Base-by-base conservation (phyloP, 345 rosid species). In the Bretschneidera sinensis region DNA sequence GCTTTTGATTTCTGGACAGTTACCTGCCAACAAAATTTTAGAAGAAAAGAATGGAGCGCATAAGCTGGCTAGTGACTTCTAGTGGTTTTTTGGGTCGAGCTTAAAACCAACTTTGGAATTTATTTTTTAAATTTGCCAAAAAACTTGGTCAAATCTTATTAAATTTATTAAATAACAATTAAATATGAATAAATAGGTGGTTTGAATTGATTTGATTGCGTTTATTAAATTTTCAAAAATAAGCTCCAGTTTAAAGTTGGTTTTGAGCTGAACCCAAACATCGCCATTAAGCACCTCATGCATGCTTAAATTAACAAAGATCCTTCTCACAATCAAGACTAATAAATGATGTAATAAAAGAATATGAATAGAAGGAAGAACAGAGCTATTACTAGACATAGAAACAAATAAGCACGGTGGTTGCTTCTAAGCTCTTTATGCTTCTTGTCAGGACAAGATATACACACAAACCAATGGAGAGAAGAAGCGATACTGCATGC, bases 1-100 rank as follows among this genome's bases (percentile, higher is more conserved):
- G 76, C 48, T 66, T 72, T 81, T 45, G 68, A 15, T 69, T 74
- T 53, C 74, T 77, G 77, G 48, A 57, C 51, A 57, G 73, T 71
- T 60, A 69, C 51, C 89, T 86, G 81, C 61, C 24, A 55, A 24
- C 18, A 52, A 66, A 54, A 63, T 22, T 31, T 35, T 13, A 52
- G 23, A 23, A 23, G 59, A 64, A 49, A 57, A 61, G 24, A 57
- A 33, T 23, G 19, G 54, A 43, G 51, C 21, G 45, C n/a, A n/a
- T n/a, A n/a, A n/a, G n/a, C n/a, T n/a, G n/a, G n/a, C n/a, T n/a
- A n/a, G n/a, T n/a, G n/a, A n/a, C n/a, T n/a, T n/a, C n/a, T n/a
- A n/a, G n/a, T n/a, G n/a, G n/a, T n/a, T n/a, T n/a, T n/a, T n/a
- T n/a, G n/a, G n/a, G n/a, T n/a, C n/a, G n/a, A n/a, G n/a, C n/a